phyloP scores from a whole-genome alignment of 2,329 filamentous ascomycete species.

The Zasmidium cellare region DNA sequence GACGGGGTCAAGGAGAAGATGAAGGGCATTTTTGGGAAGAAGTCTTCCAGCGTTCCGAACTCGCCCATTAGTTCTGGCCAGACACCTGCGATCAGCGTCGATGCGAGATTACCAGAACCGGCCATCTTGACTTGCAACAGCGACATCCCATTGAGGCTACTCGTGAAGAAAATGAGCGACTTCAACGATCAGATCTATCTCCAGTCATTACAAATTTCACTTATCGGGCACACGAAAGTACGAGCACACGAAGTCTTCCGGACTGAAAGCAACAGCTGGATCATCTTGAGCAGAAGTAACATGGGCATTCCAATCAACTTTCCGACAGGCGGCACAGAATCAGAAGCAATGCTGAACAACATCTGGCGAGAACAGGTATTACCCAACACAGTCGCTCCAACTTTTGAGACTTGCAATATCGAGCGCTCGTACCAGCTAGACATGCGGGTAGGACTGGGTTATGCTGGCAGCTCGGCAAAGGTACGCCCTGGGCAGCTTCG shows the following conservation, averaged over 20 bases:
- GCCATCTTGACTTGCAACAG: conserved; percentile 87
- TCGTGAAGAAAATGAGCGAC: conserved; percentile 74
- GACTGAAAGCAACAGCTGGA: conserved; percentile 71
- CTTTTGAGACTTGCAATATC: conserved; percentile 87
- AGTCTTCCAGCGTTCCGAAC: conserved; percentile 24
- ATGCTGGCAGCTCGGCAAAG: conserved; percentile 57
- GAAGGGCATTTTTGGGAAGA: conserved; percentile 59
- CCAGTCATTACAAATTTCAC: conserved; percentile 75
- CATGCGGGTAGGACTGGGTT: conserved; percentile 73
- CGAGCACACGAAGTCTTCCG: conserved; percentile 73
- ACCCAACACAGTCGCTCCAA: conserved; percentile 83
- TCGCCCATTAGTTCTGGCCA: conserved; percentile 34
- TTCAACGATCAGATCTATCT: conserved; percentile 71
- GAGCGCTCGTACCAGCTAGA: conserved; percentile 80
- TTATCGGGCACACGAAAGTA: conserved; percentile 78
- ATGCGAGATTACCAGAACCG: conserved; percentile 83
- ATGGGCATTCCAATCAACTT: conserved; percentile 69
- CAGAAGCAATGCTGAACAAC: conserved; percentile 51
- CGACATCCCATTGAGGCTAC: conserved; percentile 74
- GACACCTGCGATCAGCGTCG: conserved; percentile 66
- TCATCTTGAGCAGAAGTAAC: conserved; percentile 70
- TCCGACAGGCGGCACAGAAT: conserved; percentile 57
- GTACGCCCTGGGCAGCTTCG: conserved; percentile 38
- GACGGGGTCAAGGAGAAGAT: conserved; percentile 49
- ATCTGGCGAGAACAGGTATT: conserved; percentile 73